These are phyloP conservation scores for Elsinoe perseae DNA, from an alignment of 2,329 filamentous ascomycete species.

Conservation along the genomic window DNA sequence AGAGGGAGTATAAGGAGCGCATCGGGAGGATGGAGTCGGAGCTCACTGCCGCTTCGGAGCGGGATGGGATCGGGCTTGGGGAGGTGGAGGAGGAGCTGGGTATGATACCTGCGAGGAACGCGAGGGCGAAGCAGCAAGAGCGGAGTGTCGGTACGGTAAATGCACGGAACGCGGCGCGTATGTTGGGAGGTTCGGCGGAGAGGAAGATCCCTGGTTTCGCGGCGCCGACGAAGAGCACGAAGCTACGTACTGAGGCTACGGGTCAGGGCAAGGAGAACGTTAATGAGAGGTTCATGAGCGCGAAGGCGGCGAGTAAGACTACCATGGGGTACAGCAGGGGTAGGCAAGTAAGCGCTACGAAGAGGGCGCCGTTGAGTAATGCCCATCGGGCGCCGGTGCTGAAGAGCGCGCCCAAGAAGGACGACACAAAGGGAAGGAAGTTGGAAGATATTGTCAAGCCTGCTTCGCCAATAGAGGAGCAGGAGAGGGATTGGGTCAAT, in stretches of 20 bases:
- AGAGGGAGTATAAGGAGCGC: neutral
- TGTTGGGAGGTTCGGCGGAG: constrained; percentile 32
- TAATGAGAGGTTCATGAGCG: constrained; percentile 42
- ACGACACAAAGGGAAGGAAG: constrained; percentile 17
- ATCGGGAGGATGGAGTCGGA: neutral
- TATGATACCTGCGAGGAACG: neutral
- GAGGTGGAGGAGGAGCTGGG: neutral
- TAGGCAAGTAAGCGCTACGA: constrained; percentile 43
- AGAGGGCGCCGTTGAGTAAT: constrained; percentile 26
- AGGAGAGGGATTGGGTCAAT: neutral
- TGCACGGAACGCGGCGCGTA: constrained; percentile 44
- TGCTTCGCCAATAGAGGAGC: neutral
- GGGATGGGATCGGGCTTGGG: constrained; percentile 17
- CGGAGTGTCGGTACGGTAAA: constrained; percentile 41
- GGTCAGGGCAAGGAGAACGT: constrained; percentile 3
- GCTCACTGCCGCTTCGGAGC: constrained; percentile 17
- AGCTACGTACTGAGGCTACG: constrained; percentile 34
- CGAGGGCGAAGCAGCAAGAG: constrained; percentile 17
- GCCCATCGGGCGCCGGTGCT: constrained; percentile 9
- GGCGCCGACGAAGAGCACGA: constrained; percentile 33
- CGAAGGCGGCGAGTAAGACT: constrained; percentile 63
- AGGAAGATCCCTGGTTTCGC: constrained; percentile 30
- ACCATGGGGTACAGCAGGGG: constrained; percentile 83
- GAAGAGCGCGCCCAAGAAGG: constrained; percentile 17
- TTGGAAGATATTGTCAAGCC: constrained; percentile 9